Evolutionary conservation across 176 grass and related monocot species (phyloP).

Genomic region (Stipa capillata): DNA sequence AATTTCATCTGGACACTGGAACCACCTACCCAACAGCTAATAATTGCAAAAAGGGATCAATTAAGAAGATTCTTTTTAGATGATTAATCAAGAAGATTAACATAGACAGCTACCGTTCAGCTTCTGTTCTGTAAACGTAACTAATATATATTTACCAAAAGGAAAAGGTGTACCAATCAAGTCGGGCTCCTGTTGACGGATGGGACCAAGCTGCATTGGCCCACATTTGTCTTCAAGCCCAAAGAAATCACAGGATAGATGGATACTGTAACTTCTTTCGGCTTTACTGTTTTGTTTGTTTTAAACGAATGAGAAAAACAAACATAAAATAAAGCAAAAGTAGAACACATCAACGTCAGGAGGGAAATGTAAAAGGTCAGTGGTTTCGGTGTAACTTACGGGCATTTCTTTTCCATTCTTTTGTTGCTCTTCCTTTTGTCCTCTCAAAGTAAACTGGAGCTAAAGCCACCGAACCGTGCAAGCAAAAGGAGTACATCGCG

Average conservation of each 20-base stretch:
- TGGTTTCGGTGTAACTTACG: not conserved
- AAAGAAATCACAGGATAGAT: not conserved
- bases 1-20: not conserved
- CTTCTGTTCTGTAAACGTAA: not conserved
- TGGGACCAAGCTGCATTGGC: not conserved
- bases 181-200: not conserved
- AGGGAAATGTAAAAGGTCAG: not conserved
- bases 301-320: not conserved
- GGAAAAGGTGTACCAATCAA: not conserved
- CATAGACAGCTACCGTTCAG: not conserved
- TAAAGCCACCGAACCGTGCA: constrained; percentile 15
- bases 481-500: not conserved
- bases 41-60: too few species aligned
- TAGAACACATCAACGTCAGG: not conserved
- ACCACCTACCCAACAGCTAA: not conserved
- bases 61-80: too few species aligned
- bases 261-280: not conserved
- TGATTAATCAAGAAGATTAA: too few species aligned
- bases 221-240: constrained; percentile 6
- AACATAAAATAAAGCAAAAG: not conserved
- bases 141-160: not conserved
- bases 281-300: not conserved
- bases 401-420: not conserved
- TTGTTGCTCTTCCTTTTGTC: not conserved
- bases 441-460: not conserved